Percentiles rank a stretch among this genome's conserved stretches.
phyloP scores from a whole-genome alignment of 2,329 filamentous ascomycete genomes.

The Colletotrichum sublineola region DNA sequence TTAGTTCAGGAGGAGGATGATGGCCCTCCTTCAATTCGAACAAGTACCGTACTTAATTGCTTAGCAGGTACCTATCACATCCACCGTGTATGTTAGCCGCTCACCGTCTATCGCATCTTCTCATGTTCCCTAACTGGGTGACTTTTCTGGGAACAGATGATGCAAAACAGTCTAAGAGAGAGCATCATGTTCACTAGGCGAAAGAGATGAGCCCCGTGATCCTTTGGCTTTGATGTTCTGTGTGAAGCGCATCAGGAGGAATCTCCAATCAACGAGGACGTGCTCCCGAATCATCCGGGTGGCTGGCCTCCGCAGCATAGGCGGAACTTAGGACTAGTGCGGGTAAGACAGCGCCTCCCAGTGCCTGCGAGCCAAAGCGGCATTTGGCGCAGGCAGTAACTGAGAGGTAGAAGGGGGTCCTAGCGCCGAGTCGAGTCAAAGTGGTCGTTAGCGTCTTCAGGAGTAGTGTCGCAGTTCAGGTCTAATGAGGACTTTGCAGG shows the following conservation, averaged over 20 bases:
- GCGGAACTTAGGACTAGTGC: slow-evolving; percentile 2
- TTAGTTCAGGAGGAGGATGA: neutral
- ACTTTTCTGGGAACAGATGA: slow-evolving; percentile 20
- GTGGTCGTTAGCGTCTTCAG: slow-evolving; percentile 29
- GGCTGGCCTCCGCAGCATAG: slow-evolving; percentile 9
- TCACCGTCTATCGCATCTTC: slow-evolving; percentile 9
- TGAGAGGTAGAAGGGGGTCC: slow-evolving; percentile 10
- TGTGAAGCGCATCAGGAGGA: slow-evolving; percentile 23
- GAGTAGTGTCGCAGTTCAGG: neutral
- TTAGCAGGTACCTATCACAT: slow-evolving; percentile 16
- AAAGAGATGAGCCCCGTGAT: slow-evolving; percentile 28
- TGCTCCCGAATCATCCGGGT: slow-evolving; percentile 32
- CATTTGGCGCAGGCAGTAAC: slow-evolving; percentile 13
- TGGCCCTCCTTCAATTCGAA: neutral
- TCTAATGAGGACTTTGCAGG: neutral
- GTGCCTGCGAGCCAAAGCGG: slow-evolving; percentile 31
- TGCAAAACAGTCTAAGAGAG: slow-evolving; percentile 15
- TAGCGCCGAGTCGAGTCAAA: slow-evolving; percentile 34
- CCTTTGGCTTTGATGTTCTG: slow-evolving; percentile 30
- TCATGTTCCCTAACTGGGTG: neutral
- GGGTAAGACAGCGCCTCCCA: slow-evolving; percentile 4
- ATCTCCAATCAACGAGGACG: slow-evolving; percentile 9
- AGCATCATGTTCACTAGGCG: slow-evolving; percentile 15
- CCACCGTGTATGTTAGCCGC: neutral
- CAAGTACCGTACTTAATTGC: slow-evolving; percentile 14